Conservation (phyloP, 2,329 filamentous ascomycete genomes). For the Exserohilum turcica region DNA sequence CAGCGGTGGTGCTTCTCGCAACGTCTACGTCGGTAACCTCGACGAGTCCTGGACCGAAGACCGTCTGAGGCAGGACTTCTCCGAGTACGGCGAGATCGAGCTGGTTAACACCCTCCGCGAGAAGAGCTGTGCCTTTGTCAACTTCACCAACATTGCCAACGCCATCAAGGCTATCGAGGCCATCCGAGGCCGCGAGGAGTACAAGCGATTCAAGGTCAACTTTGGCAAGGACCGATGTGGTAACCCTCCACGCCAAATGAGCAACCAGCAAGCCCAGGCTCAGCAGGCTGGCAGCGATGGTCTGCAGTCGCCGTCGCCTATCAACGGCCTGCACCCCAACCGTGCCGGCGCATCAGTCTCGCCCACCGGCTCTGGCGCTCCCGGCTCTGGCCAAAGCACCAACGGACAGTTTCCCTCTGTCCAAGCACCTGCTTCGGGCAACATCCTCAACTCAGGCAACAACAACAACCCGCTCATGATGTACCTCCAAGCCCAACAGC, state of each 20-base stretch:
- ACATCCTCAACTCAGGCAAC: slow-evolving; percentile 75
- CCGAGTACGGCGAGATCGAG: slow-evolving; percentile 97
- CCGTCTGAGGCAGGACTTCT: slow-evolving; percentile 91
- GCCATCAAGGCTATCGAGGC: slow-evolving; percentile 99
- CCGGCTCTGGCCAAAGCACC: slow-evolving; percentile 57
- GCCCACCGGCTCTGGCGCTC: slow-evolving; percentile 62
- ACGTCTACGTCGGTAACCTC: slow-evolving; percentile 96
- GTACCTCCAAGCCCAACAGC: slow-evolving; percentile 76
- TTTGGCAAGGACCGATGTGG: slow-evolving; percentile 98
- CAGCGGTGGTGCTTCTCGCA: slow-evolving; percentile 94
- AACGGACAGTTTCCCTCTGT: slow-evolving; percentile 66
- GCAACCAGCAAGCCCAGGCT: slow-evolving; percentile 62
- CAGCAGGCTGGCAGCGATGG: slow-evolving; percentile 70
- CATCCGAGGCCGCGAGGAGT: slow-evolving; percentile 91
- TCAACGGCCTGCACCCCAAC: slow-evolving; percentile 63
- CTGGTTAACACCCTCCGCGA: slow-evolving; percentile 94
- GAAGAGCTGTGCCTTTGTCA: slow-evolving; percentile 99
- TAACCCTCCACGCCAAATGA: slow-evolving; percentile 88
- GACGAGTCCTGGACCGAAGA: slow-evolving; percentile 98
- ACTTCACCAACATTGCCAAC: slow-evolving; percentile 99
- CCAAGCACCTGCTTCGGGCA: slow-evolving; percentile 68
- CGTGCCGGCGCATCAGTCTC: slow-evolving; percentile 64
- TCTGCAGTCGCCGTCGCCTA: slow-evolving; percentile 60
- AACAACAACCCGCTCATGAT: slow-evolving; percentile 90
- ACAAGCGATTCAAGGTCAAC: slow-evolving; percentile 99